Conservation (phyloP, 768 basidiomycete genomes). For the Suillus cothurnatus region DNA sequence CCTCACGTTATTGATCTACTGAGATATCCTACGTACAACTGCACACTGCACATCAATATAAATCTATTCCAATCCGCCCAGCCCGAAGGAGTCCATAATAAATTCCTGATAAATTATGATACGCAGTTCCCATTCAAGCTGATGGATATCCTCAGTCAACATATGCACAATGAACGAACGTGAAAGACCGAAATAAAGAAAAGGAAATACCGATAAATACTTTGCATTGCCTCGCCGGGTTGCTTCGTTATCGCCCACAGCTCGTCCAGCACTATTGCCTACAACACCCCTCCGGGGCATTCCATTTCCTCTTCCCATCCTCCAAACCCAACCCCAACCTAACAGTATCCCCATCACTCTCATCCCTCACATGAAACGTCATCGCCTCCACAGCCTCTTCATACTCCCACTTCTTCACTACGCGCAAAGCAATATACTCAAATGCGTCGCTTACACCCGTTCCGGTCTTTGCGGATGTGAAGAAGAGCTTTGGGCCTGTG, state of each 20-base stretch:
- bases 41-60: neutral
- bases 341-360: conserved; percentile 39
- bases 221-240: neutral
- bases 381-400: conserved; percentile 58
- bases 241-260: too few relatives aligned
- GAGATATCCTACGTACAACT: neutral
- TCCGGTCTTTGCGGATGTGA: conserved; percentile 80
- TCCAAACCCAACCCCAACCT: conserved; percentile 32
- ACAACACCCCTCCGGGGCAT: conserved; percentile 21
- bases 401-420: conserved; percentile 65
- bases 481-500: conserved; percentile 65
- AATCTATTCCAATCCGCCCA: neutral
- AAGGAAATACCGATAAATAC: conserved; percentile 1
- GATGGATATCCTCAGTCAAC: neutral
- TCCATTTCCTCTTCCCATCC: conserved; percentile 15
- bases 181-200: neutral
- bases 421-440: conserved; percentile 68
- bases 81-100: neutral
- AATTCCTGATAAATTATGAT: neutral
- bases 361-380: conserved; percentile 42
- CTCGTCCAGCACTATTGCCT: conserved; percentile 7
- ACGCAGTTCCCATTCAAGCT: neutral
- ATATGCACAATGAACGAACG: neutral
- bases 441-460: conserved; percentile 74
- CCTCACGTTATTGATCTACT: too few relatives aligned